Base-by-base conservation (phyloP, 371 early-diverging fungal genomes). In the Rhizomucor pusillus region DNA sequence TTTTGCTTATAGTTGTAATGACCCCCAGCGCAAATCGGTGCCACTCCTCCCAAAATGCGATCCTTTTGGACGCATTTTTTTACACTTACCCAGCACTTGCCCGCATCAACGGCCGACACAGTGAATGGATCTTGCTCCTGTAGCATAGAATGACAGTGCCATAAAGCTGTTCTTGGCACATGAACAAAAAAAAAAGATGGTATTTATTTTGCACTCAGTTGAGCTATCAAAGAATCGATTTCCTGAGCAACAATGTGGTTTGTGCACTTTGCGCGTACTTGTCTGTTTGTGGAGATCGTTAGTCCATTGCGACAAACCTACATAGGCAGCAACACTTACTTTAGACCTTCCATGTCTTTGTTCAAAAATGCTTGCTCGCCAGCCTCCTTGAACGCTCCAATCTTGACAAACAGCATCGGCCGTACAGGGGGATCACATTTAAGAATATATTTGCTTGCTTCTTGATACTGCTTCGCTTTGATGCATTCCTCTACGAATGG, bases 401-500 rank as follows among this genome's bases (percentile, higher is more conserved):
- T 89, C 57, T 87, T 82, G 50, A 92, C 59, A 59, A 85, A 92
- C 24, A 91, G 65, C 48, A 73, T 73, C 1, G 93, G 87, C 6
- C 89, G 71, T 1, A 81, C 73, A 5, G 71, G 66, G 1, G 84
- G 71, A 49, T 92, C 91, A 57, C 92, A 92, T 43, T 79, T 79
- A 5, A 84, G 65, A 39, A 92, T 90, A 58, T 92, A 93, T 61
- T 86, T 86, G 40, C 84, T 77, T 0, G 92, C 92, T 65, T 93
- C 92, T 29, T 81, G 81, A 43, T 80, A 84, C 62, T 90, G 90
- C 62, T 80, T 74, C 16, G 90, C 90, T 52, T 80, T 80, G 33
- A 90, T 81, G 54, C 90, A 91, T 51, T 87, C 90, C 54, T 90
- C 88, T 18, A 89, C 92, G 77, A 93, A 93, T 14, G 93, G 90